Base-by-base conservation (phyloP, 495 filamentous ascomycete species). In the Cercophora newfieldiana region DNA sequence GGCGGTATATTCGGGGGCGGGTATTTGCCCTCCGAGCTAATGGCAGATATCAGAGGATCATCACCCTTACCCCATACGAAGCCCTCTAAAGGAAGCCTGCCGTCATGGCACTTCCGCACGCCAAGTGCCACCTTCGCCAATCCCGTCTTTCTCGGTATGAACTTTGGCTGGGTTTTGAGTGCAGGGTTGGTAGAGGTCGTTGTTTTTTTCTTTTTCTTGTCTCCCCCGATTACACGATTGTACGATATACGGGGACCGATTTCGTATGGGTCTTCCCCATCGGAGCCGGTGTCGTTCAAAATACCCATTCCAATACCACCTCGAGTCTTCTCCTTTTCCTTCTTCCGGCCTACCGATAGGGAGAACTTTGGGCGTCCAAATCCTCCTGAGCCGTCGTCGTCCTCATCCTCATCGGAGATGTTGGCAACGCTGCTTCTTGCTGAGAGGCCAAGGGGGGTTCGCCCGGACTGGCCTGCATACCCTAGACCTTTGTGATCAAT, bases 201-300 rank as follows among this genome's bases (percentile, higher is more conserved):
- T 1, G 73, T 80, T 64, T 87, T 91, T 70, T 90, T 92, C 69
- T 91, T 91, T 81, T 93, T 94, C 74, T 92, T 96, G 58, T 94
- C 90, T 3, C 90, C 90, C 28, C 91, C 94, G 72, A 98, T 89
- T 3, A 88, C 84, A 55, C 87, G 83, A 69, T 92, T 97, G 75
- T 97, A 97, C n/a, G 90, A 91, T 73, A 96, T 94, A 71, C 88
- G 88, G 7, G 95, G 95, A 0, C 95, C 94, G 22, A 98, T 86
- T 53, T 91, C 91, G 77, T 97, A 98, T 0, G 91, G 91, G 71
- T 98, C 96, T 72, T 97, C 95, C 62, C 98, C 94, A 70, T 98
- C 95, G n/a, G 95, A 97, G 3, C 93, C 94, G 19, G 89, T 96
- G 66, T 98, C 95, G 71, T 98, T 99, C 59, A 99, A 76, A 22